Conservation (phyloP, 1,284 basidiomycete genomes). For the Peniophora sp. region DNA sequence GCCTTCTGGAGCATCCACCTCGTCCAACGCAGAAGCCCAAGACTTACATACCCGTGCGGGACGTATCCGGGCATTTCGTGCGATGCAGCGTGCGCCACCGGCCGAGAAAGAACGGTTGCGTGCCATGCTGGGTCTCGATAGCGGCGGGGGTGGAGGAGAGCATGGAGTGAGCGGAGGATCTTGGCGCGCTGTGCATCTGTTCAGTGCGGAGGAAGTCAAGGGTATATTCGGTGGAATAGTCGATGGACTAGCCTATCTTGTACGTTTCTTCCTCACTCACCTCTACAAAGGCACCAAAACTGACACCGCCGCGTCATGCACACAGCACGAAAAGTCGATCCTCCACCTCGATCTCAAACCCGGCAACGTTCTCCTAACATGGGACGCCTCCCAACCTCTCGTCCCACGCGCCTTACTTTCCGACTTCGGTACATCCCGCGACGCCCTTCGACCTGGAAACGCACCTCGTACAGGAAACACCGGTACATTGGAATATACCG, state of each 20-base stretch:
- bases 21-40: conserved; percentile 5
- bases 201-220: conserved; percentile 75
- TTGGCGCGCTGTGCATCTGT: conserved; percentile 68
- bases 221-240: conserved; percentile 75
- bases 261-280: conserved; percentile 29
- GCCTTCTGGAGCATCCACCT: conserved; percentile 13
- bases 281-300: background rate
- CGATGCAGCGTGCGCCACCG: conserved; percentile 52
- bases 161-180: conserved; percentile 10
- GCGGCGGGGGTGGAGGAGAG: conserved; percentile 5
- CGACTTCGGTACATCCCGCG: conserved; percentile 91
- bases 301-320: background rate
- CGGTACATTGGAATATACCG: conserved; percentile 67
- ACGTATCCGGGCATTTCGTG: conserved; percentile 69
- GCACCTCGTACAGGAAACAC: conserved; percentile 75
- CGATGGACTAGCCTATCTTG: conserved; percentile 74
- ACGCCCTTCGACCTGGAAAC: conserved; percentile 61
- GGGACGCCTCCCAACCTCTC: conserved; percentile 83
- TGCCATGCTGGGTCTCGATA: conserved; percentile 34
- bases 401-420: conserved; percentile 78
- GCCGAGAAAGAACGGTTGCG: conserved; percentile 57
- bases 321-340: conserved; percentile 79
- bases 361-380: conserved; percentile 87
- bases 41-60: conserved; percentile 53
- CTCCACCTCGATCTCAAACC: conserved; percentile 91